A percentile compares a stretch with the other conserved stretches of the same genome.
These are phyloP conservation scores for Aquilaria sinensis DNA, from an alignment of 345 rosid species.

Conservation along the genomic window DNA sequence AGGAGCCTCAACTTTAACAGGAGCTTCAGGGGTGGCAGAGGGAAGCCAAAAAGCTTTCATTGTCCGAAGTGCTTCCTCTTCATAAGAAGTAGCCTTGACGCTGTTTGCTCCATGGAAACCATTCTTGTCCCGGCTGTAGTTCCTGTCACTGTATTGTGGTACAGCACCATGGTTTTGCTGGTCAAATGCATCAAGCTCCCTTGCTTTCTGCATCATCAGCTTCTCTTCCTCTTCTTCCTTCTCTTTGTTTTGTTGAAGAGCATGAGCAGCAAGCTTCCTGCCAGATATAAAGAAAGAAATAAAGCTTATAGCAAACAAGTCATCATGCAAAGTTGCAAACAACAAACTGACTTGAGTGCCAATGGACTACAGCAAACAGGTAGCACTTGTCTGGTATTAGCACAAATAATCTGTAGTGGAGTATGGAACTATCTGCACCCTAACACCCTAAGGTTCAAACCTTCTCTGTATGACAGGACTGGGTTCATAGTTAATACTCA, in stretches of 20 bases:
- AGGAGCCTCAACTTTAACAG: slow-evolving; percentile 69
- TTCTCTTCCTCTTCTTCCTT: slow-evolving; percentile 85
- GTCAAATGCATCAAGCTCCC: slow-evolving; percentile 90
- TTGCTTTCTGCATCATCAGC: slow-evolving; percentile 56
- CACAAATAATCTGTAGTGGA: too few relatives aligned
- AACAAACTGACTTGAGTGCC: too few relatives aligned
- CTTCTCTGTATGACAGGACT: too few relatives aligned
- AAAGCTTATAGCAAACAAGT: slow-evolving; percentile 6
- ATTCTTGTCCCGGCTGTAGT: slow-evolving; percentile 60
- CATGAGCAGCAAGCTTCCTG: slow-evolving; percentile 77
- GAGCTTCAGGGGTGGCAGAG: slow-evolving; percentile 96
- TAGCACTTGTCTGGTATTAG: too few relatives aligned
- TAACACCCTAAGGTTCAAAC: too few relatives aligned
- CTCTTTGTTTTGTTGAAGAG: slow-evolving; percentile 64
- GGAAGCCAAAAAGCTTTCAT: slow-evolving; percentile 99
- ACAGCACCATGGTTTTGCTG: slow-evolving; percentile 96
- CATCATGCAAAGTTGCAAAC: neutral
- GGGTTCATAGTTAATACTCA: too few relatives aligned
- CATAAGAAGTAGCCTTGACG: slow-evolving; percentile 82
- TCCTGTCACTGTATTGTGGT: slow-evolving; percentile 73
- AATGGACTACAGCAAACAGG: too few relatives aligned
- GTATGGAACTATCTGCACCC: too few relatives aligned
- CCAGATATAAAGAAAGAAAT: slow-evolving; percentile 5
- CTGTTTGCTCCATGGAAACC: slow-evolving; percentile 97
- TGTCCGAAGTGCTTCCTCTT: slow-evolving; percentile 92